Percentiles rank a stretch among this genome's conserved stretches.
phyloP scores from a whole-genome alignment of 2,329 filamentous ascomycete genomes.

The Trichoderma hamatum region DNA sequence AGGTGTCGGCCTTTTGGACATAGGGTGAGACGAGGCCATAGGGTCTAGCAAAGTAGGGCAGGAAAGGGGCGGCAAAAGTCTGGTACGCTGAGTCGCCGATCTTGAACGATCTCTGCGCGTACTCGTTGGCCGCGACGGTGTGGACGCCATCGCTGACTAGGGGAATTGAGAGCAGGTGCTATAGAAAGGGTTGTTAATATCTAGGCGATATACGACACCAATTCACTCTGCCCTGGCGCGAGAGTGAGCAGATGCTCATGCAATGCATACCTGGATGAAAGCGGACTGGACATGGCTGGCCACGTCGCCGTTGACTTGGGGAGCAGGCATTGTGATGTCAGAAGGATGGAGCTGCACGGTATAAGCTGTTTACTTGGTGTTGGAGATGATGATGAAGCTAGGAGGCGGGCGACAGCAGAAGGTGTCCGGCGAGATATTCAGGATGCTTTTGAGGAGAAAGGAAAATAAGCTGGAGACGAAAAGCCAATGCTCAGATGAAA shows the following conservation, averaged over 20 bases:
- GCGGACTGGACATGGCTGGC: slow-evolving; percentile 51
- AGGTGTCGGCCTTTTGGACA: slow-evolving; percentile 75
- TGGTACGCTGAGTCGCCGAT: slow-evolving; percentile 75
- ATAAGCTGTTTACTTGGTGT: background rate
- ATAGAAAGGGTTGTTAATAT: background rate
- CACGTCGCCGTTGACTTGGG: slow-evolving; percentile 57
- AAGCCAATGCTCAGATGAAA: background rate
- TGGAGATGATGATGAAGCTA: background rate
- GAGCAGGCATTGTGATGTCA: slow-evolving; percentile 40
- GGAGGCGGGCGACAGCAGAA: background rate
- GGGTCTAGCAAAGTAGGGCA: slow-evolving; percentile 71
- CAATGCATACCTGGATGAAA: slow-evolving; percentile 51
- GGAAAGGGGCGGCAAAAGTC: slow-evolving; percentile 74
- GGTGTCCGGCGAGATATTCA: background rate
- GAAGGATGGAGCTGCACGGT: background rate
- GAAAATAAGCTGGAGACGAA: background rate
- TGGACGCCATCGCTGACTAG: slow-evolving; percentile 77
- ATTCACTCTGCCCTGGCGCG: background rate
- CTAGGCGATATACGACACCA: background rate
- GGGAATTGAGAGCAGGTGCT: slow-evolving; percentile 87
- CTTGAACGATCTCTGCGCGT: slow-evolving; percentile 80
- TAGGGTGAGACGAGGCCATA: slow-evolving; percentile 81
- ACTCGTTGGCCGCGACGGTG: slow-evolving; percentile 78
- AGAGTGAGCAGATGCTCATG: background rate
- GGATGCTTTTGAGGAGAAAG: background rate